Base-by-base conservation (phyloP, 106 monocot genomes). In the Cymbidium sinense region DNA sequence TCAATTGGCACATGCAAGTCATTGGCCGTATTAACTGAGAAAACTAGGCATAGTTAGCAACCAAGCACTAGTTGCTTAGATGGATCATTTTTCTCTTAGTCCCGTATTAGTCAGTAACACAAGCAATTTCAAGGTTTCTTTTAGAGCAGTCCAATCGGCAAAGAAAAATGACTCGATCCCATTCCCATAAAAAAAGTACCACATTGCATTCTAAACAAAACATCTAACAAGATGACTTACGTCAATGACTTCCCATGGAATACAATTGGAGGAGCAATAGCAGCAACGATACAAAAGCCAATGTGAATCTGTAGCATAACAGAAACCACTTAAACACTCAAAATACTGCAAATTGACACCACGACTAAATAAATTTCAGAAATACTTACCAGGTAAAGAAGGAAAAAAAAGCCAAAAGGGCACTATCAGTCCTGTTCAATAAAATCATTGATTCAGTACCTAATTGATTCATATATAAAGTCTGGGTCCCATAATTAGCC, bases 391-490 rank as follows among this genome's bases (percentile, higher is more conserved):
- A 96, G 11, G 70, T 93, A 96, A 27, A 87, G 13, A 69, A 96
- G 83, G 77, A 96, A 96, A 85, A 96, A 96, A 89, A 86, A 91
- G 47, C 96, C 86, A 88, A 96, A 96, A 96, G 19, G 30, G 91
- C 93, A 85, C 96, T 96, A 52, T 96, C 89, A 83, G 93, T 96
- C 85, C 96, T 96, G 89, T 71, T 67, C 35, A 76, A 71, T 19
- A 77, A 81, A 77, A 70, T 20, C 52, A n/a, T 36, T 37, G 19
- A 69, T 69, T 33, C 34, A 72, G 64, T n/a, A 64, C 64, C 64
- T n/a, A 64, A 29, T 29, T 64, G 64, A 69, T 69, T 33, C 34
- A 72, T 33, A 61, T 62, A 54, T 17, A 54, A 39, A 39, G 37
- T 7, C 37, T 39, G 7, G 13, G 13, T 47, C 47, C 17, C 13